Evolutionary conservation across 2,329 filamentous ascomycete genomes (phyloP), one percentile per base, ranked within the genome.

Genomic region (Pestalotiopsis sp.): DNA sequence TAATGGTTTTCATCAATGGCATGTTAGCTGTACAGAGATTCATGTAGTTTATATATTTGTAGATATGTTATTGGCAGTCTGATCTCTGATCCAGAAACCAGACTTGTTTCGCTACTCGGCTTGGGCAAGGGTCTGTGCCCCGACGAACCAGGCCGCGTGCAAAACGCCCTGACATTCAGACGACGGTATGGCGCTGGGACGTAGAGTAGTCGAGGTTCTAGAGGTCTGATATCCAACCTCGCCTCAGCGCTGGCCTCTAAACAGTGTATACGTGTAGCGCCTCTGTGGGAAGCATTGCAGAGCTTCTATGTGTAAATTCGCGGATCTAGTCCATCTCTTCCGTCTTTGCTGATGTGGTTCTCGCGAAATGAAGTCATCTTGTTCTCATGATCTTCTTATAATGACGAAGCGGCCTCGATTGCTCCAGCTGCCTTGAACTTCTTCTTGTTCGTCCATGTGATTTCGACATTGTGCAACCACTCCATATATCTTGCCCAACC

Each of bases 401-500:
- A 49, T 13, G 65, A 67, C 9, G 85, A 80, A 27, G 88, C 88
- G 7, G 89, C 90, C 74, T 88, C 88, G n/a, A 87, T 83, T 9
- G 85, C 87, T 36, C 92, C 92, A 1, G 85, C 83, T n/a, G 83
- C 86, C 75, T 87, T 89, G 80, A 92, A 93, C 0, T 84, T 79
- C 71, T 83, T 85, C 76, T 91, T 90, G 79, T 85, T 91, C 68
- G 89, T 89, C 81, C 85, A 87, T 71, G 80, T 80, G 58, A 97
- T 85, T 70, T 97, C 92, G 68, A 97, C 91, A 69, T 87, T 81
- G 78, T 97, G 96, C 80, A 93, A 91, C 95, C 94, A 98, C 79
- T 94, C 90, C 95, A 98, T 98, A 78, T 94, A 97, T 76, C 92
- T 91, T 25, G 91, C 92, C 95, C 95, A 98, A 73, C 94, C 95